phyloP scores from a whole-genome alignment of 208 protist genomes.

The Entamoeba moshkovskii region DNA sequence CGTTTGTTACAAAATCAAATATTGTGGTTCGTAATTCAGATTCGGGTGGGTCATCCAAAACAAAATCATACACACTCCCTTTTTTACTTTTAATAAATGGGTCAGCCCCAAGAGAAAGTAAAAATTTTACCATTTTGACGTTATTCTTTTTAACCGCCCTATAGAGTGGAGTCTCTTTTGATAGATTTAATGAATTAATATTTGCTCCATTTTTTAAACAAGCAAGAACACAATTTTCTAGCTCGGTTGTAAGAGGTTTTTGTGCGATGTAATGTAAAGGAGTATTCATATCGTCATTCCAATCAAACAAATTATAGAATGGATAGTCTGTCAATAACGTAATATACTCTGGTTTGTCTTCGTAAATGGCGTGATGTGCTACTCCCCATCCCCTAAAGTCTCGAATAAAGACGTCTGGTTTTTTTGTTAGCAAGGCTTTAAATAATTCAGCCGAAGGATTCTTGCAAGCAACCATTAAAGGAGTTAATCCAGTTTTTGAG shows the following conservation, averaged over 20 bases:
- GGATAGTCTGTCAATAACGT: background rate
- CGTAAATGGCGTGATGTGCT: background rate
- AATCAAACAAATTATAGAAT: background rate
- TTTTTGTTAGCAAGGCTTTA: background rate
- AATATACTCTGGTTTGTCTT: background rate
- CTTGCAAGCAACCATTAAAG: background rate
- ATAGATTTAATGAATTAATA: background rate
- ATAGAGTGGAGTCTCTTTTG: background rate
- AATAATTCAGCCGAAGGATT: background rate
- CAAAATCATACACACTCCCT: background rate
- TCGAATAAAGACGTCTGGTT: background rate
- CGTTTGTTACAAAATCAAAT: background rate
- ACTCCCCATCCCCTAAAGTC: background rate
- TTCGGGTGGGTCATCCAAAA: background rate
- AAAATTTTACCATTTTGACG: background rate
- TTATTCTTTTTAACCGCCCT: background rate
- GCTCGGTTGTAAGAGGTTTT: background rate
- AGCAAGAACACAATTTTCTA: background rate
- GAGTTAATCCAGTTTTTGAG: background rate
- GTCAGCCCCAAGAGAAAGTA: background rate
- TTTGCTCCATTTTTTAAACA: background rate
- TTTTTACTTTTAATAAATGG: background rate
- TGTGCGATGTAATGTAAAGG: background rate
- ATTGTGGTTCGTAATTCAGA: background rate
- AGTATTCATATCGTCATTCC: background rate